Evolutionary conservation across 192 early-diverging fungal species (phyloP), one percentile per base, ranked within the genome.

Genomic region (Pilobolus umbonatus): DNA sequence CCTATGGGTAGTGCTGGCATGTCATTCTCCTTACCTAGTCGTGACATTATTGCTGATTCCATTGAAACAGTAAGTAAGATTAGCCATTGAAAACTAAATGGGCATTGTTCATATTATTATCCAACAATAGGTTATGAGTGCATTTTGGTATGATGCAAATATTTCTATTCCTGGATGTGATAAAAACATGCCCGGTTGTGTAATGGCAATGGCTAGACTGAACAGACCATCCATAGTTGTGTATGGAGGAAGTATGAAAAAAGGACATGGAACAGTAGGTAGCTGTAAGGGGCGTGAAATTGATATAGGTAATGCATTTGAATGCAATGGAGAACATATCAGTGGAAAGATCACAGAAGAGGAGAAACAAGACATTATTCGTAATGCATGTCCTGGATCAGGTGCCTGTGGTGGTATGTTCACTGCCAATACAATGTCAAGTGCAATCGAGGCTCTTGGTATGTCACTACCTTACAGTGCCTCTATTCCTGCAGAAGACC

Each of bases 31-130:
- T 76, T 99, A 55, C 94, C 93, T 63, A 92, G 89, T 50, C 83
- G 96, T 61, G 96, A 99, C 63, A 85, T 99, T 60, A 99, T 99
- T 73, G 96, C 96, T 28, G 96, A 99, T 66, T 96, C 94, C 6
- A 97, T 99, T 60, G 96, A 99, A 71, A 97, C 96, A 5, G 93
- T 88, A 69, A 69, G 74, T 71, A 12, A 10, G 9, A 28, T 5
- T 36, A 10, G 5, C 60, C 14, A 21, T 44, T 19, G n/a, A 17
- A 55, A 39, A 24, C 10, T 22, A 40, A 55, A 55, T 7, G n/a
- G 7, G 5, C 5, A 55, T 61, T 42, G 26, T 42, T 40, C 17
- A 32, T 35, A 12, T 58, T 1, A 50, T 5, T 17, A 44, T 11
- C 51, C 29, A 3, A 28, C 5, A 43, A 35, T n/a, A 87, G 85